Conservation (phyloP, 1,139 yeast species). For the Barnettozyma hawaiiensis region DNA sequence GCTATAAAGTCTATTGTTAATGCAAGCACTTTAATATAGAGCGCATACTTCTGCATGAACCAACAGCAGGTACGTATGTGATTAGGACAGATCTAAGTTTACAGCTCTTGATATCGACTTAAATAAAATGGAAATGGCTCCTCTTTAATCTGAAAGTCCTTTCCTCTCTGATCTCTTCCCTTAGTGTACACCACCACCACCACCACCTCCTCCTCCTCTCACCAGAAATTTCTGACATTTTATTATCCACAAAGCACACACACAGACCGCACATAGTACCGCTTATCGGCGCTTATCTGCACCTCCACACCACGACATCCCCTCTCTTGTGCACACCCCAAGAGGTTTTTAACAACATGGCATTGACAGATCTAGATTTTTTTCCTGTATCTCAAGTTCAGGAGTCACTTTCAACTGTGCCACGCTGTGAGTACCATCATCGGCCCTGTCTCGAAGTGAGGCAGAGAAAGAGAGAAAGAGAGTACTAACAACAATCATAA, state of each 20-base stretch:
- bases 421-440: neutral
- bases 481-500: neutral
- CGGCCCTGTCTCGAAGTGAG: neutral
- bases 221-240: neutral
- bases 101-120: neutral
- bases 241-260: no score
- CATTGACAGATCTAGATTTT: constrained; percentile 4
- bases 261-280: no score
- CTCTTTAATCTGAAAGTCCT: neutral
- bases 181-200: neutral
- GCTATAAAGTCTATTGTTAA: neutral
- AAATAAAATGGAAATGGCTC: neutral
- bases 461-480: no score
- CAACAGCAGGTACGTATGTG: neutral
- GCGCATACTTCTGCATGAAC: constrained; percentile 1
- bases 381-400: neutral
- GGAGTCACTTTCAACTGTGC: neutral
- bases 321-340: neutral
- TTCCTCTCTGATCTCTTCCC: neutral
- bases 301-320: no score
- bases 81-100: neutral
- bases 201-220: no score
- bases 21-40: neutral
- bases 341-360: neutral
- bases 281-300: neutral